Percentiles rank a stretch among this genome's conserved stretches.
phyloP scores from a whole-genome alignment of 495 filamentous ascomycete species.

The Penicillium desertorum region DNA sequence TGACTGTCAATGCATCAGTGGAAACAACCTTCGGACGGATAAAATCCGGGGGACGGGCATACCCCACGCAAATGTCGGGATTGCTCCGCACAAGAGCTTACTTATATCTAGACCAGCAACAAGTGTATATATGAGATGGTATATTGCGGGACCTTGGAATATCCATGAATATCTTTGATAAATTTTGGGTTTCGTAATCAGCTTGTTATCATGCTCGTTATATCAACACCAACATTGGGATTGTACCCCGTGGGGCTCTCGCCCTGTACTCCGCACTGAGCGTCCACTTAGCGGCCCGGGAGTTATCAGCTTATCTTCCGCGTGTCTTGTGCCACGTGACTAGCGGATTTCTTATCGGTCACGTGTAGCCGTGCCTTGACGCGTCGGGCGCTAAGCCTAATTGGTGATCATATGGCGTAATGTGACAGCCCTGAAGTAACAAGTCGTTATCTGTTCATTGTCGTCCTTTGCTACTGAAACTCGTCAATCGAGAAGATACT shows the following conservation, averaged over 20 bases:
- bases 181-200: background rate
- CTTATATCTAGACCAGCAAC: background rate
- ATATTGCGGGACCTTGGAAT: background rate
- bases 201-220: background rate
- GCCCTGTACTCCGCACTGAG: background rate
- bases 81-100: slow-evolving; percentile 8
- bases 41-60: slow-evolving; percentile 11
- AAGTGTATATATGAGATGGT: background rate
- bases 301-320: slow-evolving; percentile 12
- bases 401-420: background rate
- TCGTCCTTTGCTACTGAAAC: background rate
- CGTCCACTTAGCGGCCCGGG: slow-evolving; percentile 1
- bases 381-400: background rate
- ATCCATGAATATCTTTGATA: background rate
- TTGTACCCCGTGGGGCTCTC: background rate
- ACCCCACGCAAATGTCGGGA: slow-evolving; percentile 7
- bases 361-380: slow-evolving; percentile 1
- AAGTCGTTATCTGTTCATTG: background rate
- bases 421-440: background rate
- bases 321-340: background rate
- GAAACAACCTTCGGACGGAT: slow-evolving; percentile 2
- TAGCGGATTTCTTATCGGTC: background rate
- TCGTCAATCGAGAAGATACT: background rate
- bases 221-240: background rate
- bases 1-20: background rate